Conservation (phyloP, 2,329 filamentous ascomycete genomes). For the Aspergillus versicolor region DNA sequence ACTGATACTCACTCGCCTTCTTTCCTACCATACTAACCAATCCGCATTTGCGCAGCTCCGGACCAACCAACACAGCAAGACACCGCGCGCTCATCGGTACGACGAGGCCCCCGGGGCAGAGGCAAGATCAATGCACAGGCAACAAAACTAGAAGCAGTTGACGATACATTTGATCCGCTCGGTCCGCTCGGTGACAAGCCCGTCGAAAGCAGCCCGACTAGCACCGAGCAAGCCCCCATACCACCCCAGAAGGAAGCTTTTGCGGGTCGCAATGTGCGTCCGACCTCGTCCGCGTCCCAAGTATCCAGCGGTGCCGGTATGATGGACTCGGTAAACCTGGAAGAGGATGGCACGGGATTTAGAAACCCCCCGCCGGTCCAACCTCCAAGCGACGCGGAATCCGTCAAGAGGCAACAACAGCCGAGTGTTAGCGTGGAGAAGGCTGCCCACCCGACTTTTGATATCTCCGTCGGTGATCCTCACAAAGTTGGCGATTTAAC, state of each 20-base stretch:
- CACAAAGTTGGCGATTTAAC: constrained; percentile 97
- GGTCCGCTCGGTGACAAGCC: constrained; percentile 57
- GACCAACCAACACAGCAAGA: constrained; percentile 36
- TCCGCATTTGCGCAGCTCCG: constrained; percentile 21
- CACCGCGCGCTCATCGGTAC: constrained; percentile 48
- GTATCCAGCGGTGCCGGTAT: constrained; percentile 51
- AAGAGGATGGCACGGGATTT: constrained; percentile 68
- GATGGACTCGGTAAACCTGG: constrained; percentile 68
- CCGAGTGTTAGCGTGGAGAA: constrained; percentile 91
- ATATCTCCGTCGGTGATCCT: constrained; percentile 90
- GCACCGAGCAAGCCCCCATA: constrained; percentile 54
- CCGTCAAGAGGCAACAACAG: constrained; percentile 54
- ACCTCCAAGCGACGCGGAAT: constrained; percentile 44
- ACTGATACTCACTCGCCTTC: background rate
- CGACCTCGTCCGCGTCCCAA: constrained; percentile 44
- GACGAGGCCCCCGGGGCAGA: constrained; percentile 52
- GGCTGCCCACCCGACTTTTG: constrained; percentile 86
- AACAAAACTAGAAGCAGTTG: constrained; percentile 62
- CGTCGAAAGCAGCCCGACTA: constrained; percentile 34
- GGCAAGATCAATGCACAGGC: constrained; percentile 61
- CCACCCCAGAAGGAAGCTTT: constrained; percentile 61
- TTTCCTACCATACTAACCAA: constrained; percentile 10
- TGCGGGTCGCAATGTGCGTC: constrained; percentile 36
- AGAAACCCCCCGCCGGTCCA: constrained; percentile 61
- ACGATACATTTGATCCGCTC: constrained; percentile 61